Base-by-base conservation (phyloP, 2,329 filamentous ascomycete species). In the Saccharata proteae region DNA sequence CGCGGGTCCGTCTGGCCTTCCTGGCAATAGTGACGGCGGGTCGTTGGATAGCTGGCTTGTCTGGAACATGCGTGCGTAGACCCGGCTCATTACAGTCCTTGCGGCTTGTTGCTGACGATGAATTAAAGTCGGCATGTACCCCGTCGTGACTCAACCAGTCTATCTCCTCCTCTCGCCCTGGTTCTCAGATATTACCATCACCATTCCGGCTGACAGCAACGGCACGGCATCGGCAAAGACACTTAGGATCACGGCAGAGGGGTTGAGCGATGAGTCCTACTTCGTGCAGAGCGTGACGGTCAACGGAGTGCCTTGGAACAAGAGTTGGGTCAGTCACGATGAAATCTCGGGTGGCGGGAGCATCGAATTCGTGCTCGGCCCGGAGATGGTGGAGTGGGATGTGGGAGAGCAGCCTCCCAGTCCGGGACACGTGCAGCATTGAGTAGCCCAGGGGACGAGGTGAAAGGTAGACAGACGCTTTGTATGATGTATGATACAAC, bases 301-400 rank as follows among this genome's bases (percentile, higher is more conserved):
- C 21, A 72, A 74, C 36, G 68, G 65, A 0, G 35, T 65, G 32
- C 3, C 34, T 0, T 72, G 68, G 69, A 42, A 52, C 1, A 62
- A 58, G 49, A 73, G 67, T 32, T 73, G 69, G 69, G 56, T 74
- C 12, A 56, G 62, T 34, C 67, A 73, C 44, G 56, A 61, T 1
- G 64, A 73, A 43, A 32, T 32, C 19, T 16, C 3, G 75, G 74
- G 18, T 16, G 48, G 50, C 6, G 77, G 74, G 0, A 71, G 58
- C 2, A 49, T 81, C 41, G 71, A 80, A 23, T 79, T 78, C 46
- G 65, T 71, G 12, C 56, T 81, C n/a, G 77, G 76, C 1, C 28
- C 47, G 2, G 51, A 61, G 20, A 61, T 67, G 5, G 55, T 44
- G 11, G 51, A 62, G 35, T 80, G 76, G 76, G 65, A 66, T 4